Conservation (phyloP, 2,329 filamentous ascomycete genomes). For the Lasiodiplodia theobromae region DNA sequence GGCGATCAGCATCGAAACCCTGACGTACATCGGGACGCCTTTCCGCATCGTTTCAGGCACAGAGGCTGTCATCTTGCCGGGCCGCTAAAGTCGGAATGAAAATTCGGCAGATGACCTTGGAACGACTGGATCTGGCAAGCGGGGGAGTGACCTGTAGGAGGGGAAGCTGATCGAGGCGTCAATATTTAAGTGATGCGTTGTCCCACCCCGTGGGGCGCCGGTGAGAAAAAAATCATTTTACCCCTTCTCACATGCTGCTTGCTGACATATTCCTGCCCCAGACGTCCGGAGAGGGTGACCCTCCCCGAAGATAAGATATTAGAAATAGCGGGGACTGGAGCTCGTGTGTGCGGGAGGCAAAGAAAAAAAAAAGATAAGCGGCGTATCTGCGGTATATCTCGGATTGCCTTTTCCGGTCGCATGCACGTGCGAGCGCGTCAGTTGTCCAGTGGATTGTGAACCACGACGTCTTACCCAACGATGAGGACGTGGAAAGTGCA, state of each 20-base stretch:
- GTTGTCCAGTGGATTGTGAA: neutral
- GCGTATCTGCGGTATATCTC: conserved; percentile 9
- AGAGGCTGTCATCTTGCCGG: conserved; percentile 3
- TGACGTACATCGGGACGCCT: conserved; percentile 32
- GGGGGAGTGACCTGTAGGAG: neutral
- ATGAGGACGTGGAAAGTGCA: neutral
- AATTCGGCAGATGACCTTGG: conserved; percentile 1
- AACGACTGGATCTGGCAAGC: conserved; percentile 1
- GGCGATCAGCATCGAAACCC: conserved; percentile 34
- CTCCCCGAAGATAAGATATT: conserved; percentile 11
- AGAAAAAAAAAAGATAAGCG: conserved; percentile 12
- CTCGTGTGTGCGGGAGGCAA: neutral
- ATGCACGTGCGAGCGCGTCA: conserved; percentile 1
- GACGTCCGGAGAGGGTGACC: conserved; percentile 6
- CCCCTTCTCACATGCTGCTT: neutral
- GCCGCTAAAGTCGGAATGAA: neutral
- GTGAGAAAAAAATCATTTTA: conserved; percentile 2
- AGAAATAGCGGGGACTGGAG: neutral
- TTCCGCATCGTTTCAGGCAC: neutral
- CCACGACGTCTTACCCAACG: neutral
- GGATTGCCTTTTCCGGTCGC: conserved; percentile 1
- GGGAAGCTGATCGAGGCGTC: conserved; percentile 8
- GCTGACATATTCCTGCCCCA: neutral
- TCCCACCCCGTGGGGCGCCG: conserved; percentile 2
- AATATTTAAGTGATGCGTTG: conserved; percentile 4